These are phyloP conservation scores for Hypoxylon trugodes DNA, from an alignment of 495 filamentous ascomycete species.

Conservation along the genomic window DNA sequence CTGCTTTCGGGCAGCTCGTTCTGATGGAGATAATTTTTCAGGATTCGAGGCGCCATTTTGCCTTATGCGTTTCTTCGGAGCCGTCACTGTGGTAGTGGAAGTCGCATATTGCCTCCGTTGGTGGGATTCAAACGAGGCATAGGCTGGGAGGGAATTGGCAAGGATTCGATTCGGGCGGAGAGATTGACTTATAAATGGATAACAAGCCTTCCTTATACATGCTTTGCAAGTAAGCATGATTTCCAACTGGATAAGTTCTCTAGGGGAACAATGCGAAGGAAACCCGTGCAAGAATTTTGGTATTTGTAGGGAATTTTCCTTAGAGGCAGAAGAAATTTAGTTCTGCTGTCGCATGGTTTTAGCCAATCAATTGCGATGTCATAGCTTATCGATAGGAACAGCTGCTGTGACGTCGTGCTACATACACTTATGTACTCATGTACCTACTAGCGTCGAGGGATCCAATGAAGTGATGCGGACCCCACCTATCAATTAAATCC, in stretches of 20 bases:
- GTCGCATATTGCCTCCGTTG: conserved; percentile 22
- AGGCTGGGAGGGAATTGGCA: neutral
- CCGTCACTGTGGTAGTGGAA: neutral
- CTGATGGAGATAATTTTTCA: conserved; percentile 13
- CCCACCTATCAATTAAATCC: no score
- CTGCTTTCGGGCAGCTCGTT: conserved; percentile 58
- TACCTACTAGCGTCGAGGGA: no score
- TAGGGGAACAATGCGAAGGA: neutral
- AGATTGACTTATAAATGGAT: conserved; percentile 8
- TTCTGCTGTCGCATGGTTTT: conserved; percentile 12
- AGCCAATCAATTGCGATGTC: neutral
- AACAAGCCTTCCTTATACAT: conserved; percentile 44
- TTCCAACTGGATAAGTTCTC: conserved; percentile 1
- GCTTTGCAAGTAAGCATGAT: conserved; percentile 54
- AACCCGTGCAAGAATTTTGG: neutral
- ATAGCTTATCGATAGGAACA: neutral
- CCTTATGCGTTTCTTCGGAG: neutral
- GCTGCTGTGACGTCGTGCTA: no score
- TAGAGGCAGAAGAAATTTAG: no score
- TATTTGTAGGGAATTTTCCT: neutral
- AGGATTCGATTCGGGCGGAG: conserved; percentile 8
- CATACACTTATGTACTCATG: no score
- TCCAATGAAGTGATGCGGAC: no score
- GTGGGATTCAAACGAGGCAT: neutral
- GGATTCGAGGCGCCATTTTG: neutral